Percentiles rank a stretch among this genome's conserved stretches.
Evolutionary conservation across 2,329 filamentous ascomycete species (phyloP).

Genomic region (Ascochyta fabae): DNA sequence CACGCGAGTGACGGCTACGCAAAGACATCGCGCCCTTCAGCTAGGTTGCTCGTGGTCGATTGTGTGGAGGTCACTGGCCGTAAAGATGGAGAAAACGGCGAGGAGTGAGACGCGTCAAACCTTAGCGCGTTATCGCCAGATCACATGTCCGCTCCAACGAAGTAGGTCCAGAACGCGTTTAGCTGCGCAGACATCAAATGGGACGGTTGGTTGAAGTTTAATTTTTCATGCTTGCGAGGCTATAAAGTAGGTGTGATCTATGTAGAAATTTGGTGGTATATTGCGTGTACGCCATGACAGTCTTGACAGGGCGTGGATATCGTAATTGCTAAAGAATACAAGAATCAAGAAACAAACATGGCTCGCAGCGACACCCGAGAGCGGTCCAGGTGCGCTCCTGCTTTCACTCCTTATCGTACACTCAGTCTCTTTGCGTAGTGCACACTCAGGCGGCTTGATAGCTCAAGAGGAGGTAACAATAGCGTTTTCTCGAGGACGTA

Average conservation of each 20-base stretch:
- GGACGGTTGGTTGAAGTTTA: too few species aligned
- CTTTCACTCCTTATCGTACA: not conserved
- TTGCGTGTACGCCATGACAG: slow-evolving; percentile 2
- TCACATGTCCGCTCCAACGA: slow-evolving; percentile 19
- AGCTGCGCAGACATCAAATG: too few species aligned
- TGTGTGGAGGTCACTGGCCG: not conserved
- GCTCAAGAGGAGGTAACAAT: not conserved
- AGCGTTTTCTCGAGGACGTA: not conserved
- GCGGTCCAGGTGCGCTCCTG: not conserved
- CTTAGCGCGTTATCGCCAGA: slow-evolving; percentile 18
- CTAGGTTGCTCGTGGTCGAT: not conserved
- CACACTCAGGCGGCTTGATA: too few species aligned
- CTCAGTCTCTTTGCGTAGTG: not conserved
- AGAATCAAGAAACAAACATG: slow-evolving; percentile 7
- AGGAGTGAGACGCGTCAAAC: slow-evolving; percentile 6
- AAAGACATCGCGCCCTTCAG: slow-evolving; percentile 26
- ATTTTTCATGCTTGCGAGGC: not conserved
- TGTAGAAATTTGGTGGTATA: not conserved
- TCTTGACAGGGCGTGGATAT: slow-evolving; percentile 21
- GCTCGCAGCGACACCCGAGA: not conserved
- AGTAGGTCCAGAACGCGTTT: not conserved
- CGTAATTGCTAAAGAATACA: slow-evolving; percentile 20
- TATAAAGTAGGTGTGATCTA: not conserved
- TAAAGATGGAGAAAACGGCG: slow-evolving; percentile 1
- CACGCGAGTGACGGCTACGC: slow-evolving; percentile 28